phyloP scores from a whole-genome alignment of 768 basidiomycete species.

The Trametes cubensis region DNA sequence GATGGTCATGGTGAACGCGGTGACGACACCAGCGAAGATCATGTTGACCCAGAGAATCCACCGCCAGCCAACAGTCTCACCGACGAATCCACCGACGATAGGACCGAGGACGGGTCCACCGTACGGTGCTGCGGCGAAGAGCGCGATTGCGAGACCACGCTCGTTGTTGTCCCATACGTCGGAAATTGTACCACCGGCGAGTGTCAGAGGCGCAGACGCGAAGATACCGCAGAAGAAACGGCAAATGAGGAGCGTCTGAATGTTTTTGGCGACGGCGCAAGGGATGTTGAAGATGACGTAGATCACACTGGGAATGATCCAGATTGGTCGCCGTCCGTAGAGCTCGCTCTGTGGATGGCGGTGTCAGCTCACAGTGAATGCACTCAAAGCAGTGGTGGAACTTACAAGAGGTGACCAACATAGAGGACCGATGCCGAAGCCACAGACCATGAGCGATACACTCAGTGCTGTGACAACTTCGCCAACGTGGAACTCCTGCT shows the following conservation, averaged over 20 bases:
- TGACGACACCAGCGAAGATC: slow-evolving; percentile 42
- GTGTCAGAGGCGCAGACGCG: slow-evolving; percentile 41
- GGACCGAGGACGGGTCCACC: slow-evolving; percentile 54
- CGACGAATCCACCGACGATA: slow-evolving; percentile 51
- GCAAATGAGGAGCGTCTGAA: slow-evolving; percentile 44
- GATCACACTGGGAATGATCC: slow-evolving; percentile 41
- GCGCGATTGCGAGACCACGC: slow-evolving; percentile 44
- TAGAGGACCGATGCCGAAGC: slow-evolving; percentile 38
- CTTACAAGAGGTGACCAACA: slow-evolving; percentile 35
- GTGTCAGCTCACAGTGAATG: slow-evolving; percentile 31
- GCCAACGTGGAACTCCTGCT: slow-evolving; percentile 36
- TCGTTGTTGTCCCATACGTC: slow-evolving; percentile 43
- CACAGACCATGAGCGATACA: slow-evolving; percentile 42
- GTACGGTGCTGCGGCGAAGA: slow-evolving; percentile 47
- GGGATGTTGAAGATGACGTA: slow-evolving; percentile 48
- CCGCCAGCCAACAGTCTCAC: slow-evolving; percentile 43
- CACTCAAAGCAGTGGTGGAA: slow-evolving; percentile 19
- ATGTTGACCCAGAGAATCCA: slow-evolving; percentile 46
- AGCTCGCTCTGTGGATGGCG: slow-evolving; percentile 38
- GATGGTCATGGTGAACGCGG: slow-evolving; percentile 34
- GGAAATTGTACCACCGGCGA: slow-evolving; percentile 39
- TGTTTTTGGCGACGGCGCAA: slow-evolving; percentile 43
- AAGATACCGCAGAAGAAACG: slow-evolving; percentile 47
- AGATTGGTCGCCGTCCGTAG: slow-evolving; percentile 41
- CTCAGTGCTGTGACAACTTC: slow-evolving; percentile 39